Evolutionary conservation across 257 asterid genomes (phyloP).

Genomic region (Fraxinus americana): DNA sequence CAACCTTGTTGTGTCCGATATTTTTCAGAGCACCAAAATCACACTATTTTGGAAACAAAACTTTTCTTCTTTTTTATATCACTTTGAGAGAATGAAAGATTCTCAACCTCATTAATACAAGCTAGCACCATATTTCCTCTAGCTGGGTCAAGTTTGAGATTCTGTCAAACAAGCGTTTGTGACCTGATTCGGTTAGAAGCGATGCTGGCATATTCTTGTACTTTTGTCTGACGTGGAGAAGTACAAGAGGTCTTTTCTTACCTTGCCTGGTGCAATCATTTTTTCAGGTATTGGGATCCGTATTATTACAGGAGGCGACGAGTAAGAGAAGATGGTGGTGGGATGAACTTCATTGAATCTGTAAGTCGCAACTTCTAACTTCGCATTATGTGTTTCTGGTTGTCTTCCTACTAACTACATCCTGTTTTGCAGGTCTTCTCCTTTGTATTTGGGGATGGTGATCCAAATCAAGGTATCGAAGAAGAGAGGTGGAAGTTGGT

Average conservation of each 20-base stretch:
- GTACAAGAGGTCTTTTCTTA: slow-evolving; percentile 3
- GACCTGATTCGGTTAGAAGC: slow-evolving; percentile 27
- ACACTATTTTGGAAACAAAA: slow-evolving; percentile 9
- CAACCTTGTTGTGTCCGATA: background rate
- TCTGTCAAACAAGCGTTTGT: slow-evolving; percentile 12
- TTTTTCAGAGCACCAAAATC: slow-evolving; percentile 5
- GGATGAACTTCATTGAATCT: slow-evolving; percentile 93
- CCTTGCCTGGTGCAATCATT: slow-evolving; percentile 19
- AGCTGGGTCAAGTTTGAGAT: slow-evolving; percentile 8
- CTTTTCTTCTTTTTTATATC: slow-evolving; percentile 1
- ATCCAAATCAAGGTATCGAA: slow-evolving; percentile 99
- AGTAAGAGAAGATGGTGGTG: slow-evolving; percentile 53
- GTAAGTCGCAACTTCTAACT: slow-evolving; percentile 46
- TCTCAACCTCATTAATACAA: slow-evolving; percentile 11
- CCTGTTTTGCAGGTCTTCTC: slow-evolving; percentile 77
- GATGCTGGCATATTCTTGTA: slow-evolving; percentile 18
- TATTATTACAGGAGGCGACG: slow-evolving; percentile 77
- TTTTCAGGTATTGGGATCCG: slow-evolving; percentile 95
- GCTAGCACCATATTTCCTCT: slow-evolving; percentile 6
- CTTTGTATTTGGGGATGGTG: slow-evolving; percentile 98
- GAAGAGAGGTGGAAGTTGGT: slow-evolving; percentile 99
- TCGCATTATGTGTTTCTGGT: slow-evolving; percentile 21
- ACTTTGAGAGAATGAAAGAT: background rate
- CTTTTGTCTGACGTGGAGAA: slow-evolving; percentile 19
- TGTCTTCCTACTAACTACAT: slow-evolving; percentile 15